phyloP scores from a whole-genome alignment of 2,329 filamentous ascomycete genomes.

The Mycocentrospora acerina region DNA sequence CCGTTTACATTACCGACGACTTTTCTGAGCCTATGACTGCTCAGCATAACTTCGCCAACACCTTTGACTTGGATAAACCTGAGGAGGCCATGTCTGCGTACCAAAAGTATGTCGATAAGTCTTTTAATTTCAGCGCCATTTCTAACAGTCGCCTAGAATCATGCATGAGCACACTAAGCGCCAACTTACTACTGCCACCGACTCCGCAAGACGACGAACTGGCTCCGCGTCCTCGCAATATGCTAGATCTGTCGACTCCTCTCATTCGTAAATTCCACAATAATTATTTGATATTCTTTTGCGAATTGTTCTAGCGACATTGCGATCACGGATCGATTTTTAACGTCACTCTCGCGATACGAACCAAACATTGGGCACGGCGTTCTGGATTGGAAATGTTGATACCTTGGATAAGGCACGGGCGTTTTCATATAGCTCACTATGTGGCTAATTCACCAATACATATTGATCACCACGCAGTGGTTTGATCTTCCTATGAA shows the following conservation, averaged over 20 bases:
- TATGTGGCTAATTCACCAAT: no score
- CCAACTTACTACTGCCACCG: constrained; percentile 49
- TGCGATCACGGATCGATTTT: constrained; percentile 2
- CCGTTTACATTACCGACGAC: constrained; percentile 42
- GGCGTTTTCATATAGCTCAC: no score
- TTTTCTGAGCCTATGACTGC: constrained; percentile 46
- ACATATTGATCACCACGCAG: no score
- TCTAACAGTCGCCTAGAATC: constrained; percentile 36
- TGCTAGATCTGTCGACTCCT: constrained; percentile 20
- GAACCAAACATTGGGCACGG: constrained; percentile 4
- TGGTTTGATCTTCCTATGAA: no score
- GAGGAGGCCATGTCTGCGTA: constrained; percentile 45
- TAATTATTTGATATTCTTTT: not conserved
- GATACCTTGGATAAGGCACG: no score
- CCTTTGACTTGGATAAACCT: constrained; percentile 46
- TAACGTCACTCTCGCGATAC: not conserved
- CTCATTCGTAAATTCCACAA: constrained; percentile 10
- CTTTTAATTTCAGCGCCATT: not conserved
- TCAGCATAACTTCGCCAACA: constrained; percentile 47
- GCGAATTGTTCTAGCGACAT: constrained; percentile 4
- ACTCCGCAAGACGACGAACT: constrained; percentile 46
- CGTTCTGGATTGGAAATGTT: not conserved
- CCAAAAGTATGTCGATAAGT: constrained; percentile 40
- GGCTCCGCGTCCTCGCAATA: constrained; percentile 11
- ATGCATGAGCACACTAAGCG: constrained; percentile 55